Percentiles rank a stretch among this genome's conserved stretches.
Conservation (phyloP, 371 early-diverging fungal genomes). For the Mycotypha africana region DNA sequence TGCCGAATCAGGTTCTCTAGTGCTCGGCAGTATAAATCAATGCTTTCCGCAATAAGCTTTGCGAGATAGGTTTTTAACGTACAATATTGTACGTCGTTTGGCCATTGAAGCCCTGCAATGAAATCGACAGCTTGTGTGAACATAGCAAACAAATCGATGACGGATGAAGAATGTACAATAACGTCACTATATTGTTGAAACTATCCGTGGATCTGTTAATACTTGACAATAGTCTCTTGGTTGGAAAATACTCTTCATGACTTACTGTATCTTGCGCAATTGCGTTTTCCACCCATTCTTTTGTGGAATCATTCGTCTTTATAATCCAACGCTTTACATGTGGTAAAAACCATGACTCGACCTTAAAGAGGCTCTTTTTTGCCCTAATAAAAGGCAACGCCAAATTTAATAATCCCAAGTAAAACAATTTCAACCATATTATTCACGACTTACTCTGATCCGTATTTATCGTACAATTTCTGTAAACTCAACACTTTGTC, state of each 20-base stretch:
- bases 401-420: no score
- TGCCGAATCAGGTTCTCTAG: slow-evolving; percentile 19
- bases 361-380: slow-evolving; percentile 31
- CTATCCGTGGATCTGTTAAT: no score
- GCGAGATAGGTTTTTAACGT: slow-evolving; percentile 57
- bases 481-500: slow-evolving; percentile 21
- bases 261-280: slow-evolving; percentile 46
- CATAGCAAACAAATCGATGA: slow-evolving; percentile 62
- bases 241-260: slow-evolving; percentile 4
- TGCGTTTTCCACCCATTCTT: slow-evolving; percentile 46
- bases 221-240: no score
- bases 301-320: slow-evolving; percentile 33
- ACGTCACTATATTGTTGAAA: slow-evolving; percentile 42
- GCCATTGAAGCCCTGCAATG: slow-evolving; percentile 58
- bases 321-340: slow-evolving; percentile 48
- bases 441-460: slow-evolving; percentile 13
- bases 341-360: slow-evolving; percentile 51
- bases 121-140: slow-evolving; percentile 61
- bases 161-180: slow-evolving; percentile 63
- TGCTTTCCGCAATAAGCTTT: slow-evolving; percentile 35
- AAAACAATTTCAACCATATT: no score
- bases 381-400: not conserved
- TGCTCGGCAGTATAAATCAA: slow-evolving; percentile 27
- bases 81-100: slow-evolving; percentile 55
- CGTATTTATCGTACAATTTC: slow-evolving; percentile 17